A percentile compares a stretch with the other conserved stretches of the same genome.
Conservation (phyloP, 2,329 filamentous ascomycete genomes). For the Fusarium xylarioides region DNA sequence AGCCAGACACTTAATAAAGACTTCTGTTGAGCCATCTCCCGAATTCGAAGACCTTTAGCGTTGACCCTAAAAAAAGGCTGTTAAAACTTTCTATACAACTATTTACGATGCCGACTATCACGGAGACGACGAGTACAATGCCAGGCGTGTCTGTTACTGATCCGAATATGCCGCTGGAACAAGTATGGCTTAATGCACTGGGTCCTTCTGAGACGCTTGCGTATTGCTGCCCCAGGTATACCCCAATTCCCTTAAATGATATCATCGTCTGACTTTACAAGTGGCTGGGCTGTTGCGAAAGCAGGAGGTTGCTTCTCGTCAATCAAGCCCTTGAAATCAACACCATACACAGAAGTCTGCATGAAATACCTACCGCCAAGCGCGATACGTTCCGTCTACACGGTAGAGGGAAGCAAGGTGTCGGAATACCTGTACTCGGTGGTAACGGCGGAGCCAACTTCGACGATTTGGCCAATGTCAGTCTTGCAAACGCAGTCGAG, state of each 20-base stretch:
- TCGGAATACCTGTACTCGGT: background rate
- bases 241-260: background rate
- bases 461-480: background rate
- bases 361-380: rapidly evolving
- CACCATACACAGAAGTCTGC: background rate
- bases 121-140: background rate
- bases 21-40: background rate
- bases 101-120: slow-evolving; percentile 43
- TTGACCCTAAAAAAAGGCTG: background rate
- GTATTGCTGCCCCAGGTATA: slow-evolving; percentile 38
- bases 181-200: background rate
- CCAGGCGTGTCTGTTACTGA: no score
- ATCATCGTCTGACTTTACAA: rapidly evolving
- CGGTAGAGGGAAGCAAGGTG: background rate
- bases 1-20: background rate
- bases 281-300: slow-evolving; percentile 19
- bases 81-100: rapidly evolving
- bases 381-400: background rate
- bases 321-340: background rate
- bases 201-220: slow-evolving; percentile 28
- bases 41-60: no score
- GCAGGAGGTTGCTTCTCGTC: slow-evolving; percentile 16
- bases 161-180: background rate
- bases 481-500: background rate
- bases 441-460: background rate